Evolutionary conservation across 2,329 filamentous ascomycete genomes (phyloP).

Genomic region (Pestalotiopsis sp.): DNA sequence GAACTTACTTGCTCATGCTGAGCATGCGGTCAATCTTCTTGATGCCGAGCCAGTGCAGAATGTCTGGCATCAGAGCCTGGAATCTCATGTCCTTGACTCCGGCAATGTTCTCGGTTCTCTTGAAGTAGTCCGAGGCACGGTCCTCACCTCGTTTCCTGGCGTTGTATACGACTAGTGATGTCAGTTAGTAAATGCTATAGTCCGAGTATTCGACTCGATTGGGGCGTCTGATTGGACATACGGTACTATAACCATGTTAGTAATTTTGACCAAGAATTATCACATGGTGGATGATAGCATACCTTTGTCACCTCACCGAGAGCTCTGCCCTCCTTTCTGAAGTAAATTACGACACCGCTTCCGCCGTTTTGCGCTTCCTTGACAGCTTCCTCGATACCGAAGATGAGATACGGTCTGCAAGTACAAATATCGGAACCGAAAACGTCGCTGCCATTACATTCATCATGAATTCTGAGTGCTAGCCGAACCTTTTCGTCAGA

Average conservation of each 20-base stretch:
- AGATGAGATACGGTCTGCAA: constrained; percentile 92
- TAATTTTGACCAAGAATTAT: constrained; percentile 34
- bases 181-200: not conserved
- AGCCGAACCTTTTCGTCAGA: constrained; percentile 80
- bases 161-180: constrained; percentile 66
- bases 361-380: constrained; percentile 95
- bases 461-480: constrained; percentile 79
- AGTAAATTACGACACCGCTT: constrained; percentile 95
- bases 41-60: constrained; percentile 96
- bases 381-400: constrained; percentile 95
- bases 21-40: constrained; percentile 98
- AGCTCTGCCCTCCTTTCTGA: constrained; percentile 94
- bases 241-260: constrained; percentile 46
- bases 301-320: constrained; percentile 96
- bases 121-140: constrained; percentile 90
- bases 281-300: constrained; percentile 7
- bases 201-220: not conserved
- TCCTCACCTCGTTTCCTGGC: constrained; percentile 79
- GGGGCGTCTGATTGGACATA: constrained; percentile 31
- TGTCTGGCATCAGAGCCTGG: constrained; percentile 97
- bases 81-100: constrained; percentile 98
- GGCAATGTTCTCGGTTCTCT: constrained; percentile 96
- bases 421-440: constrained; percentile 99
- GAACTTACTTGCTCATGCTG: constrained; percentile 89
- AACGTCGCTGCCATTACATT: constrained; percentile 95